phyloP scores from a whole-genome alignment of 2,329 filamentous ascomycete genomes.

The Ambrosiella beaveri region DNA sequence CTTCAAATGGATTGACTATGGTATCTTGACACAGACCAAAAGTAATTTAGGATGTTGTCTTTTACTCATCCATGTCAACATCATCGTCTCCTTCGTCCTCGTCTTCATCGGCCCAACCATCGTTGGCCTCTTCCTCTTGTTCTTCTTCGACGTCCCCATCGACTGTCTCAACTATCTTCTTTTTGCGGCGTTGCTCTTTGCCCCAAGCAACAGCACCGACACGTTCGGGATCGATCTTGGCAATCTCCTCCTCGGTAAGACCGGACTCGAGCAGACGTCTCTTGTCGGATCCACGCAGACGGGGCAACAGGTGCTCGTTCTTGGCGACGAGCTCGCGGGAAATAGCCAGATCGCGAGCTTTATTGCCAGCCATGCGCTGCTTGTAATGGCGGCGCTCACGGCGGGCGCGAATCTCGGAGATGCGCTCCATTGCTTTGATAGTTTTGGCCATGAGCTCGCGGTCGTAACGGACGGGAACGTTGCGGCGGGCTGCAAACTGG shows the following conservation, averaged over 20 bases:
- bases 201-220: constrained; percentile 25
- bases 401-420: constrained; percentile 66
- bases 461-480: constrained; percentile 91
- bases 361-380: constrained; percentile 81
- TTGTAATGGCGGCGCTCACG: constrained; percentile 89
- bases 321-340: constrained; percentile 79
- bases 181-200: constrained; percentile 22
- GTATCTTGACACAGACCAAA: not conserved
- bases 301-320: constrained; percentile 81
- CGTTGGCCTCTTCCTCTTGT: constrained; percentile 12
- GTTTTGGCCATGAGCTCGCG: constrained; percentile 77
- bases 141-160: constrained; percentile 18
- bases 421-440: constrained; percentile 78
- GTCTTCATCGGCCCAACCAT: constrained; percentile 19
- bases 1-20: too few species aligned
- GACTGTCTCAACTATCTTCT: constrained; percentile 12
- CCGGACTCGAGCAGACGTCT: constrained; percentile 38
- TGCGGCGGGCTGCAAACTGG: constrained; percentile 79
- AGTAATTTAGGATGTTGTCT: not conserved
- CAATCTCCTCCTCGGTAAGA: constrained; percentile 29
- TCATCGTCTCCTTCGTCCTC: constrained; percentile 20
- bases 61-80: constrained; percentile 26
- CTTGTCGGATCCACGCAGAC: constrained; percentile 47
- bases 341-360: constrained; percentile 58
- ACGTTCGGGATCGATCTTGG: constrained; percentile 27